Evolutionary conservation across 2,329 filamentous ascomycete species (phyloP).

Genomic region (Arthrobotrys pseudoclavata): DNA sequence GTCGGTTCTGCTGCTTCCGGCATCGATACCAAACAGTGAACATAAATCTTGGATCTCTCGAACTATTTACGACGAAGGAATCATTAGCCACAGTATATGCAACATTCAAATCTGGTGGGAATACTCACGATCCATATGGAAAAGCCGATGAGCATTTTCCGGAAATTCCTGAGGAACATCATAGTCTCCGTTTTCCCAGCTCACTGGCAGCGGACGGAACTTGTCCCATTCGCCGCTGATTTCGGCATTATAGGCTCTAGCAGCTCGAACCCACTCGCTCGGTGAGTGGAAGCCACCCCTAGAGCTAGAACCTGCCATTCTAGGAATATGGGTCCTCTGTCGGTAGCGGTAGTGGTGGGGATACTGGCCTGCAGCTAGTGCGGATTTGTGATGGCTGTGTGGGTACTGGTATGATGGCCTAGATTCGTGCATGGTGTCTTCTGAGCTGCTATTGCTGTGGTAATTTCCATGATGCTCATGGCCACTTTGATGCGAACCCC

Average conservation of each 20-base stretch:
- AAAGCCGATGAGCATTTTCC: constrained; percentile 53
- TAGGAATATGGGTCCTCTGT: constrained; percentile 36
- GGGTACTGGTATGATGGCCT: constrained; percentile 48
- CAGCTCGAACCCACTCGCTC: constrained; percentile 31
- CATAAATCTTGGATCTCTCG: constrained; percentile 58
- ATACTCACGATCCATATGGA: constrained; percentile 52
- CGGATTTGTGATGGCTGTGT: constrained; percentile 24
- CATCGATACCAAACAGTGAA: constrained; percentile 53
- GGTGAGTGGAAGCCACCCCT: constrained; percentile 49
- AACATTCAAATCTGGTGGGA: background rate
- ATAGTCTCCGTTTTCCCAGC: constrained; percentile 33
- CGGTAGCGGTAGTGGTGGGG: constrained; percentile 33
- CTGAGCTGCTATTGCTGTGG: constrained; percentile 52
- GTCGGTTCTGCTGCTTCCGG: constrained; percentile 37
- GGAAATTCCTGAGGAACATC: constrained; percentile 45
- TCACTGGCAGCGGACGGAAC: constrained; percentile 47
- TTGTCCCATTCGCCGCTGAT: constrained; percentile 51
- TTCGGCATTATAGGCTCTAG: constrained; percentile 52
- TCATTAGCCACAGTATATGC: constrained; percentile 1
- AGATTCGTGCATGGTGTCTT: constrained; percentile 41
- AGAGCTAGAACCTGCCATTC: constrained; percentile 54
- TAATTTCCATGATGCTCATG: constrained; percentile 44
- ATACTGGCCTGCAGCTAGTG: background rate
- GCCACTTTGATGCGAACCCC: constrained; percentile 38
- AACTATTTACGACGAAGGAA: constrained; percentile 20